Conservation (phyloP, 441 rosid species). For the Populus hybrid region DNA sequence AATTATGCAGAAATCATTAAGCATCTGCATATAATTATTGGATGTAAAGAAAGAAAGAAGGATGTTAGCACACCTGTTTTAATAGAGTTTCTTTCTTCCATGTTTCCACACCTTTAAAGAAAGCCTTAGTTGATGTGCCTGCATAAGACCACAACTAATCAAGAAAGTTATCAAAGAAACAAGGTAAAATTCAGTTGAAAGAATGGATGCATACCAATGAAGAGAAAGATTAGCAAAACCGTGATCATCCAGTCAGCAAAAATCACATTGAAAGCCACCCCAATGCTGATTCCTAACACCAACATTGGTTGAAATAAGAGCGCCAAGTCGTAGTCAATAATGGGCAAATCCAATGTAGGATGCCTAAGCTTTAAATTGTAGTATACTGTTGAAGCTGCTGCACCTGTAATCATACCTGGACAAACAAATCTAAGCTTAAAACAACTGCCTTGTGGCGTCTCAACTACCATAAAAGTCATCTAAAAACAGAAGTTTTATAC, state of each 20-base stretch:
- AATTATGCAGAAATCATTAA: not conserved
- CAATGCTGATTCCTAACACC: slow-evolving; percentile 55
- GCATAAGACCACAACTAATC: not conserved
- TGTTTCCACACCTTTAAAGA: slow-evolving; percentile 4
- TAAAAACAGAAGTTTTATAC: not conserved
- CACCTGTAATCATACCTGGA: slow-evolving; percentile 59
- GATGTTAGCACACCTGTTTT: not conserved
- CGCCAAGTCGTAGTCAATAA: slow-evolving; percentile 55
- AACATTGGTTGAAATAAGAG: slow-evolving; percentile 60
- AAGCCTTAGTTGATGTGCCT: slow-evolving; percentile 46
- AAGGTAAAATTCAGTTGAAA: not conserved
- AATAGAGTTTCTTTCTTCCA: not conserved
- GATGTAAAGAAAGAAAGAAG: not conserved
- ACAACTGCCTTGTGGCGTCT: not conserved
- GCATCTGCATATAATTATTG: not conserved
- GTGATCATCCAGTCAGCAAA: slow-evolving; percentile 41
- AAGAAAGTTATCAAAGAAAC: not conserved
- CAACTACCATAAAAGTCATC: not conserved
- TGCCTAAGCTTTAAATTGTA: slow-evolving; percentile 51
- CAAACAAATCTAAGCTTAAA: not conserved
- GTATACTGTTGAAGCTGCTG: slow-evolving; percentile 46
- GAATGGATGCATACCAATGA: slow-evolving; percentile 29
- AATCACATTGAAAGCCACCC: slow-evolving; percentile 51
- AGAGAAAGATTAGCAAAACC: slow-evolving; percentile 41
- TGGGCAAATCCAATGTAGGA: slow-evolving; percentile 48